phyloP scores from a whole-genome alignment of 768 basidiomycete species.

The Tephrocybe sp. region DNA sequence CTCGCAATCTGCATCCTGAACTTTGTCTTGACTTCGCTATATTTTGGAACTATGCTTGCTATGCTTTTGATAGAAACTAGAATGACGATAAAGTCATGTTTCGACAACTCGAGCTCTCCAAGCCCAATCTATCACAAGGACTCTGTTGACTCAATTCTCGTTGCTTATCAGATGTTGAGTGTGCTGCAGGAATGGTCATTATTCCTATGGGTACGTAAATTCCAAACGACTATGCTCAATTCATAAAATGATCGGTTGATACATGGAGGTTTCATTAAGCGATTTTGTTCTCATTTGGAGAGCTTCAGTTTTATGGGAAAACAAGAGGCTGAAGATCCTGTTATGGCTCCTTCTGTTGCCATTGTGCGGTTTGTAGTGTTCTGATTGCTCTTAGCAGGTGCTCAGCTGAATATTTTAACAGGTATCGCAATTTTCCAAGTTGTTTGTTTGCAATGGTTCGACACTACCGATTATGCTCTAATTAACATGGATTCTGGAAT shows the following conservation, averaged over 20 bases:
- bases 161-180: neutral
- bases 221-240: neutral
- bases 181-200: neutral
- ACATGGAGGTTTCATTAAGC: neutral
- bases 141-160: too few relatives aligned
- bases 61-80: neutral
- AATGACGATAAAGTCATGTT: neutral
- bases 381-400: neutral
- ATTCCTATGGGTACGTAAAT: neutral
- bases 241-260: too few relatives aligned
- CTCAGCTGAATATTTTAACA: too few relatives aligned
- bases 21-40: neutral
- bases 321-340: neutral
- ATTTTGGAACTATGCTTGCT: neutral
- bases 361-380: neutral
- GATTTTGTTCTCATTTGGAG: conserved; percentile 1
- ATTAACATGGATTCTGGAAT: neutral
- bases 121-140: too few relatives aligned
- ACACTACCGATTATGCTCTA: neutral
- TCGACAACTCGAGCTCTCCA: neutral
- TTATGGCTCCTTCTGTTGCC: neutral
- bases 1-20: neutral
- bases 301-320: neutral
- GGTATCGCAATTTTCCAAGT: too few relatives aligned
- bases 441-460: neutral